phyloP scores from a whole-genome alignment of 257 asterid species.

The Handroanthus guayacan region DNA sequence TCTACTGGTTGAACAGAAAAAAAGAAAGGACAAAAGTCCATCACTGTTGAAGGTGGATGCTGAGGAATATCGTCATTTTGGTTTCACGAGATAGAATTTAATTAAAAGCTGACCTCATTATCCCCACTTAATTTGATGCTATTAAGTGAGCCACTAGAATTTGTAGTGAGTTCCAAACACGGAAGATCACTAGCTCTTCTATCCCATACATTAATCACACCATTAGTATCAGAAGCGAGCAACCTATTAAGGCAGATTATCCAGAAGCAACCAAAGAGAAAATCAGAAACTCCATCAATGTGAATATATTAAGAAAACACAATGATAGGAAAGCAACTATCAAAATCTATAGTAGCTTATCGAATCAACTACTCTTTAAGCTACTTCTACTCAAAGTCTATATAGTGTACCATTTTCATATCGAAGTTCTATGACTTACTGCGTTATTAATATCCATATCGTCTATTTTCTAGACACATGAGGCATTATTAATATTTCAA shows the following conservation, averaged over 20 bases:
- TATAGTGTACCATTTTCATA: not conserved
- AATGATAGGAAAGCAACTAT: slow-evolving; percentile 15
- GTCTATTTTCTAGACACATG: slow-evolving; percentile 13
- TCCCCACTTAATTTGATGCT: slow-evolving; percentile 76
- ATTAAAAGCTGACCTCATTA: slow-evolving; percentile 66
- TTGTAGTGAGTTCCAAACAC: slow-evolving; percentile 70
- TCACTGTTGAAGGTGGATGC: slow-evolving; percentile 21
- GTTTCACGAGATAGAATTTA: slow-evolving; percentile 15
- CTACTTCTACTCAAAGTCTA: slow-evolving; percentile 15
- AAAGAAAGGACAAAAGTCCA: slow-evolving; percentile 18
- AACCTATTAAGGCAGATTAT: slow-evolving; percentile 60
- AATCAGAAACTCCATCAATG: slow-evolving; percentile 31
- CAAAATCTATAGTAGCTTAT: slow-evolving; percentile 23
- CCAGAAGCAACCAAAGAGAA: slow-evolving; percentile 14
- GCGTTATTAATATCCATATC: not conserved
- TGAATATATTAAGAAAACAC: slow-evolving; percentile 26
- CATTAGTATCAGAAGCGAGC: slow-evolving; percentile 86
- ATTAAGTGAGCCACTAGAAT: slow-evolving; percentile 65
- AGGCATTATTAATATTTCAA: not conserved
- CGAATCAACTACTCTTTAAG: slow-evolving; percentile 19
- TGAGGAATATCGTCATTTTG: slow-evolving; percentile 19
- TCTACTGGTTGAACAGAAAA: slow-evolving; percentile 54
- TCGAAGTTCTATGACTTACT: slow-evolving; percentile 12
- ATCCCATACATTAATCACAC: slow-evolving; percentile 87
- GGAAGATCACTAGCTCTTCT: slow-evolving; percentile 84